Conservation (phyloP, 116 monocot genomes). For the Zostera marina region DNA sequence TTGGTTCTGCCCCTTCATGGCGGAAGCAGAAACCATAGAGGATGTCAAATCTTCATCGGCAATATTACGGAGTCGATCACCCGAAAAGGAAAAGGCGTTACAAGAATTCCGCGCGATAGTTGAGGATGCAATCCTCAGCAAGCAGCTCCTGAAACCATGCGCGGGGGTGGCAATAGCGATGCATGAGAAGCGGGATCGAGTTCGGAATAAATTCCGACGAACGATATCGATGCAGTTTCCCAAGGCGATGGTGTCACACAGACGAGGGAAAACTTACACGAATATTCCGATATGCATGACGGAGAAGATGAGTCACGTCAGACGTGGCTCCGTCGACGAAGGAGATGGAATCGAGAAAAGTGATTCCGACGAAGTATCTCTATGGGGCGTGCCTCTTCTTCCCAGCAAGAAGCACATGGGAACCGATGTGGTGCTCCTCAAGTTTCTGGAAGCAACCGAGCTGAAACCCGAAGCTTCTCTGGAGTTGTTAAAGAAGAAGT, state of each 20-base stretch:
- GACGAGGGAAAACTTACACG: too few relatives aligned
- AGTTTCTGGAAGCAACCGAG: slow-evolving; percentile 54
- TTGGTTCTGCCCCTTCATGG: too few relatives aligned
- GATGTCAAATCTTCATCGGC: too few relatives aligned
- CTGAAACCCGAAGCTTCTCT: slow-evolving; percentile 28
- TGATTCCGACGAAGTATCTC: background rate
- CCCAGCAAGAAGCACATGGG: slow-evolving; percentile 10
- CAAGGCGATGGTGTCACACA: background rate
- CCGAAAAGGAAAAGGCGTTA: slow-evolving; percentile 29
- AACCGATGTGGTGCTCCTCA: slow-evolving; percentile 57
- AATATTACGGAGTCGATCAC: too few relatives aligned
- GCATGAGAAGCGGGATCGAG: background rate
- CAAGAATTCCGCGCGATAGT: slow-evolving; percentile 20
- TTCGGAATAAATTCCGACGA: background rate
- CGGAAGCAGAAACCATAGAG: too few relatives aligned
- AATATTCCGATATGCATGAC: too few relatives aligned
- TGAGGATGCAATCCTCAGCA: slow-evolving; percentile 8
- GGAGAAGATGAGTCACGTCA: too few relatives aligned
- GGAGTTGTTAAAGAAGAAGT: slow-evolving; percentile 37
- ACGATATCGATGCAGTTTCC: background rate
- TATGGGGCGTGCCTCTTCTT: slow-evolving; percentile 9
- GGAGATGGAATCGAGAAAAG: slow-evolving; percentile 11
- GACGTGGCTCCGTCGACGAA: slow-evolving; percentile 12
- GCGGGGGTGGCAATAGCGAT: background rate
- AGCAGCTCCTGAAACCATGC: background rate